Evolutionary conservation across 2,329 filamentous ascomycete species (phyloP), one percentile per base, ranked within the genome.

Genomic region (Phaeophleospora eucalypticola): DNA sequence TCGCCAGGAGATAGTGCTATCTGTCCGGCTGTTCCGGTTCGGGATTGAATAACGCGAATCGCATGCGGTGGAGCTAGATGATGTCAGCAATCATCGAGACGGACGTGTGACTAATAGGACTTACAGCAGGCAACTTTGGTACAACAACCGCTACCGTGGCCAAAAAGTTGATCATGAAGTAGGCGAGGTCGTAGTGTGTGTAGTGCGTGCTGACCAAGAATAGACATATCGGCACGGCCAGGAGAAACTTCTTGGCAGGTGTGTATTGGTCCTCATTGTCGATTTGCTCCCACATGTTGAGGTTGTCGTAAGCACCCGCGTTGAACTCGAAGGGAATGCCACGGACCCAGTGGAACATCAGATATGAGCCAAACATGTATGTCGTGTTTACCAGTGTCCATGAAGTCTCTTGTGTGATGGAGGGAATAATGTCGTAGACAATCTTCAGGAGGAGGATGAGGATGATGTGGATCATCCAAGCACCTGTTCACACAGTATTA

Each of bases 201-300:
- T 97, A 98, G 71, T 98, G 93, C 18, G 93, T 98, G 79, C 91
- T 97, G 62, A 97, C 77, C 46, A 98, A 79, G 69, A 98, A 98
- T 54, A 98, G 79, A 55, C 90, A 80, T 61, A 98, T 95, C 33
- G 93, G 93, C 27, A 97, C 91, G 63, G 86, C 89, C 60, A 97
- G 83, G 49, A 98, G 77, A 65, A 98, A 98, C 71, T 98, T 98
- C 78, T 98, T 98, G 57, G 93, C 88, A 3, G 93, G 93, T 1
- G 93, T 98, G 74, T 97, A 98, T 70, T 98, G 93, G 61, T 93
- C 93, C 38, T 93, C 93, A 64, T 97, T 94, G 75, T 98, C 93
- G 68, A 98, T 98, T 74, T 98, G 93, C 75, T 98, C 93, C 93
- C 93, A 98, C 93, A 98, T 97, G 75, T 97, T 98, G 65, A 98